These are phyloP conservation scores for Apiotrichum porosum DNA, from an alignment of 1,284 basidiomycete species.

Conservation along the genomic window DNA sequence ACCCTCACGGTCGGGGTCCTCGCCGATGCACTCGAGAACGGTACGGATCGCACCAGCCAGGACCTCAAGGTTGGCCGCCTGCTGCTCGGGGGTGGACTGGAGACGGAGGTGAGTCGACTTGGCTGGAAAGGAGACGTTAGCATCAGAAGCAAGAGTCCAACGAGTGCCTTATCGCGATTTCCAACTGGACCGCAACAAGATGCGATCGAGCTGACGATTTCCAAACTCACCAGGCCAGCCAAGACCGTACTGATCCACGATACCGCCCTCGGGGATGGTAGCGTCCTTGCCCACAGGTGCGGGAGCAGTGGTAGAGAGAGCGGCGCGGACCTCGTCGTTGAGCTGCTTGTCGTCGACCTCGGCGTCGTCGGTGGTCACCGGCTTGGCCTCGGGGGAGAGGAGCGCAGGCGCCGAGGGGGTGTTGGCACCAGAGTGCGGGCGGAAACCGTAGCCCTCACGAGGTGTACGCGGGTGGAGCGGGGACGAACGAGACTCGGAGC, in stretches of 20 bases:
- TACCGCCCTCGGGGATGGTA: slow-evolving; percentile 43
- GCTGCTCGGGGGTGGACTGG: slow-evolving; percentile 70
- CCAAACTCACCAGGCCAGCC: slow-evolving; percentile 79
- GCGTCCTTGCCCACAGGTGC: neutral
- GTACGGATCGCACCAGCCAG: slow-evolving; percentile 82
- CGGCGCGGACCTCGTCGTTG: slow-evolving; percentile 16
- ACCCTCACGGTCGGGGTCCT: slow-evolving; percentile 93
- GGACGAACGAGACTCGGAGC: too few species aligned
- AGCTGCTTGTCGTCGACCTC: slow-evolving; percentile 13
- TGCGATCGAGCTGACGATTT: too few species aligned
- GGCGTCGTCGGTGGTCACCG: neutral
- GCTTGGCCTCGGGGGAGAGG: neutral
- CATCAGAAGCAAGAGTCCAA: too few species aligned
- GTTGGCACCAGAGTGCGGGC: slow-evolving; percentile 61
- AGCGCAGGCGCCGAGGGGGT: slow-evolving; percentile 49
- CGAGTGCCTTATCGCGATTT: too few species aligned
- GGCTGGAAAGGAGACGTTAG: slow-evolving; percentile 58
- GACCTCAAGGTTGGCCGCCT: slow-evolving; percentile 65
- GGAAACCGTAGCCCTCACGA: slow-evolving; percentile 76
- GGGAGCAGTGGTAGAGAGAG: slow-evolving; percentile 5
- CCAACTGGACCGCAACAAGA: neutral
- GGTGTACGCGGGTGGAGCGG: slow-evolving; percentile 21
- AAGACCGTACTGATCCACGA: slow-evolving; percentile 79
- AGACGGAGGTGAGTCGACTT: slow-evolving; percentile 84
- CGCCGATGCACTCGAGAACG: slow-evolving; percentile 94